Evolutionary conservation across 768 basidiomycete species (phyloP).

Genomic region (Atractiella rhizophila): DNA sequence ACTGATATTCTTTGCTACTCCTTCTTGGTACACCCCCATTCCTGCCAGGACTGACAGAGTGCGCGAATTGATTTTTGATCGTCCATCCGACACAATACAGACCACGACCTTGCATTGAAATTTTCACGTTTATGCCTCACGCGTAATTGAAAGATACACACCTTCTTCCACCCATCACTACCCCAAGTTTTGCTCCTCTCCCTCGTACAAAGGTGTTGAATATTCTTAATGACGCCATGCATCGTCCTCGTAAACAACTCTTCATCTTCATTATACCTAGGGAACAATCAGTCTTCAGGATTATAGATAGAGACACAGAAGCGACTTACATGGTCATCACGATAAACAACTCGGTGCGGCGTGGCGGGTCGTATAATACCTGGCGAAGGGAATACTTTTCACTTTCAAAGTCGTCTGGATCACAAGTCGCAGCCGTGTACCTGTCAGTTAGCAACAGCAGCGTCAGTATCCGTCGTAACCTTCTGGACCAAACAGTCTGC

Average conservation of each 20-base stretch:
- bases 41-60: constrained; percentile 72
- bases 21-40: constrained; percentile 87
- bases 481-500: too few relatives aligned
- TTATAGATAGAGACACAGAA: constrained; percentile 21
- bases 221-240: constrained; percentile 88
- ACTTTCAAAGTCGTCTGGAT: constrained; percentile 72
- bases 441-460: too few relatives aligned
- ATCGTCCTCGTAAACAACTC: constrained; percentile 68
- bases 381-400: constrained; percentile 68
- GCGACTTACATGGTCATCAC: constrained; percentile 98
- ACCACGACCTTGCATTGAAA: constrained; percentile 41
- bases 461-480: too few relatives aligned
- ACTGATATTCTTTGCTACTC: constrained; percentile 44
- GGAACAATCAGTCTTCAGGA: not conserved
- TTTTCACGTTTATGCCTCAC: not conserved
- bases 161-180: constrained; percentile 90
- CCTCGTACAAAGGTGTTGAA: constrained; percentile 63
- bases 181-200: constrained; percentile 86
- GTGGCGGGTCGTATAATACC: constrained; percentile 66
- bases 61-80: constrained; percentile 20
- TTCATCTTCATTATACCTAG: constrained; percentile 27
- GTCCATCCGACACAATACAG: constrained; percentile 23
- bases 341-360: constrained; percentile 80
- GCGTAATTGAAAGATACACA: constrained; percentile 3
- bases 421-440: constrained; percentile 83